Percentiles rank a stretch among this genome's conserved stretches.
Evolutionary conservation across 2,329 filamentous ascomycete species (phyloP).

Genomic region (Talaromyces islandicus): DNA sequence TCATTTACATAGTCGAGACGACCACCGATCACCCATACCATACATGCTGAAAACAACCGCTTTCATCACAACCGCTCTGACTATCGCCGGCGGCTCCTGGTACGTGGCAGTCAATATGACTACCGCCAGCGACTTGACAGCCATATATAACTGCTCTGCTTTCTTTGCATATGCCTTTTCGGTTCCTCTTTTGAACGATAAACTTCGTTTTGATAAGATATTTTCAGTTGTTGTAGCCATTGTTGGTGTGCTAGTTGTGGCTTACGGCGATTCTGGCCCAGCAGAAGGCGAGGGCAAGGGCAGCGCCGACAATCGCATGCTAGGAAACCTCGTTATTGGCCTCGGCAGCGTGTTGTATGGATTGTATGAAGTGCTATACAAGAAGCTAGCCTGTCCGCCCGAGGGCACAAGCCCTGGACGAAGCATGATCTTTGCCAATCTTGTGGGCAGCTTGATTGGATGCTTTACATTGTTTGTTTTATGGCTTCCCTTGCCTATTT

Average conservation of each 20-base stretch:
- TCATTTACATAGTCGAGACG: constrained; percentile 47
- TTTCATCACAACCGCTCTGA: constrained; percentile 77
- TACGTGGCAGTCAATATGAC: constrained; percentile 93
- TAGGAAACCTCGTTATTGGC: constrained; percentile 90
- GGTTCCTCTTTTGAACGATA: constrained; percentile 81
- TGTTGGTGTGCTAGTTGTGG: constrained; percentile 84
- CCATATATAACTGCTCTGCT: constrained; percentile 98
- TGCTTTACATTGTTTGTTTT: constrained; percentile 77
- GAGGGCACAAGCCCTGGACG: constrained; percentile 77
- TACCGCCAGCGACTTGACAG: constrained; percentile 86
- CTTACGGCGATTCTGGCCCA: constrained; percentile 70
- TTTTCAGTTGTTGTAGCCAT: constrained; percentile 83
- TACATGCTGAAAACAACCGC: constrained; percentile 78
- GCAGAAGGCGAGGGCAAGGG: constrained; percentile 30
- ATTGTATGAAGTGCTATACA: constrained; percentile 96
- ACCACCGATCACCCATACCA: constrained; percentile 47
- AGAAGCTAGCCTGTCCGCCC: constrained; percentile 85
- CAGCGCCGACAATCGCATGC: constrained; percentile 58
- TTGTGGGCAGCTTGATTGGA: constrained; percentile 83
- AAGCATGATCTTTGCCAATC: constrained; percentile 94
- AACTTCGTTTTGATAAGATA: constrained; percentile 75
- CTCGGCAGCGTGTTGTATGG: constrained; percentile 88
- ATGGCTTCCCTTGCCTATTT: constrained; percentile 83
- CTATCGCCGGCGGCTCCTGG: constrained; percentile 87
- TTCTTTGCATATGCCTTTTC: constrained; percentile 99